Evolutionary conservation across 2,329 filamentous ascomycete genomes (phyloP), one percentile per base, ranked within the genome.

Genomic region (Aspergillus ruber): DNA sequence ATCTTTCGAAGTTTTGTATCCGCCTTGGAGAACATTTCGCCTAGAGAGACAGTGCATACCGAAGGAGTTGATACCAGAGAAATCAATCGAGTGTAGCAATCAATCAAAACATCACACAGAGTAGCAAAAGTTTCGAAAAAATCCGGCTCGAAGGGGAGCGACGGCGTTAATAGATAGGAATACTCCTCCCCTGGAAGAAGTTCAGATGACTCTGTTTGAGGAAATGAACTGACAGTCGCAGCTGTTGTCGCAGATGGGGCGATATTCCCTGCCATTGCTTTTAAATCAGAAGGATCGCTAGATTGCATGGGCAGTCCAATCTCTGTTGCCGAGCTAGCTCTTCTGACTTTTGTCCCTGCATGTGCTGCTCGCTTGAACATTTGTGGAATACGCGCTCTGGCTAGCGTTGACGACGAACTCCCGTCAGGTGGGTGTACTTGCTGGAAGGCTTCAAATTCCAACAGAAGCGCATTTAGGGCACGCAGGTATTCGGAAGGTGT

Each of bases 71-170:
- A 78, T 18, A 97, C 75, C 50, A 98, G 74, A 39, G 76, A 77
- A 59, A 94, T 74, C 23, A 98, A 81, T 46, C 84, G 82, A 32
- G 83, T 83, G 70, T 98, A 98, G 61, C 84, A 88, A 66, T 97
- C 93, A 59, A 96, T 94, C 51, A 98, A 74, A 3, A 95, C 88
- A 64, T 98, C 93, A 72, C 93, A 97, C 6, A 98, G 77, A 10
- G 93, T 96, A 12, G 90, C 86, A 71, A 97, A 97, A 0, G 90
- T 96, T 72, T 94, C 90, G 67, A 91, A 93, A 62, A 95, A 98
- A 69, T 98, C 93, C 0, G 93, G 93, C 55, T 97, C 90, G 63
- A 98, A 98, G 0, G 93, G 93, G 42, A 98, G 73, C 13, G 84
- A 85, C 0, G 93, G 93, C n/a, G 91, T 97, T 17, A 96, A 78